Conservation (phyloP, 192 early-diverging fungal genomes). For the Coemansia sp. region DNA sequence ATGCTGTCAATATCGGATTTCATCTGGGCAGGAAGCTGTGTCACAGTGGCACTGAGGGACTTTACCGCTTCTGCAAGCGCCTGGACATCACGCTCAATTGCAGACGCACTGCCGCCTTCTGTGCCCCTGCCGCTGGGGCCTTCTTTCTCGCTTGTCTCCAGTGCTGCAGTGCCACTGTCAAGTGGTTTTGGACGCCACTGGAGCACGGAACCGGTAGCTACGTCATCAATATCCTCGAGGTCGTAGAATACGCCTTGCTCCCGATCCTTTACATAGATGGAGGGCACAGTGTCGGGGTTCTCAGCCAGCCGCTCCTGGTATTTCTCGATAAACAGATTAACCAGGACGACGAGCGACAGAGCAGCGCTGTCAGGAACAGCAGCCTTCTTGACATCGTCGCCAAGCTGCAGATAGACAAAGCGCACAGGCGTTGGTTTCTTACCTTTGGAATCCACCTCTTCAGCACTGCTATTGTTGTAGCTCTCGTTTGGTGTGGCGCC, state of each 20-base stretch:
- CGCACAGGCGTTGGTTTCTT: constrained; percentile 3
- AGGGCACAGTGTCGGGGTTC: constrained; percentile 60
- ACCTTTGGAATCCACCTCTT: background rate
- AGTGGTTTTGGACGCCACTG: constrained; percentile 34
- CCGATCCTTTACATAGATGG: constrained; percentile 67
- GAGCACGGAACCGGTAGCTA: constrained; percentile 58
- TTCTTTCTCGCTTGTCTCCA: constrained; percentile 2
- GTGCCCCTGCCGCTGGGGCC: background rate
- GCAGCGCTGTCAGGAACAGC: constrained; percentile 49
- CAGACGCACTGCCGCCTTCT: background rate
- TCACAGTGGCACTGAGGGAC: constrained; percentile 49
- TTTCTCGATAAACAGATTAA: constrained; percentile 74
- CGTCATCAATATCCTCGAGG: constrained; percentile 63
- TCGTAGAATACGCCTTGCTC: constrained; percentile 62
- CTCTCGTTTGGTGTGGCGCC: background rate
- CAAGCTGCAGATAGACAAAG: constrained; percentile 63
- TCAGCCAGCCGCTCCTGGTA: constrained; percentile 64
- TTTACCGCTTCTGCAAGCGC: constrained; percentile 19
- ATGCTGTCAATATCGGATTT: constrained; percentile 41
- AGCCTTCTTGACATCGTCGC: constrained; percentile 63
- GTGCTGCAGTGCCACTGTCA: background rate
- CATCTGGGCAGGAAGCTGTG: constrained; percentile 58
- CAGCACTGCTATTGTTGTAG: constrained; percentile 10
- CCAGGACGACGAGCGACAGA: constrained; percentile 59
- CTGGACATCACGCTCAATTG: background rate